Evolutionary conservation across 106 monocot genomes (phyloP).

Genomic region (Allium sativum): DNA sequence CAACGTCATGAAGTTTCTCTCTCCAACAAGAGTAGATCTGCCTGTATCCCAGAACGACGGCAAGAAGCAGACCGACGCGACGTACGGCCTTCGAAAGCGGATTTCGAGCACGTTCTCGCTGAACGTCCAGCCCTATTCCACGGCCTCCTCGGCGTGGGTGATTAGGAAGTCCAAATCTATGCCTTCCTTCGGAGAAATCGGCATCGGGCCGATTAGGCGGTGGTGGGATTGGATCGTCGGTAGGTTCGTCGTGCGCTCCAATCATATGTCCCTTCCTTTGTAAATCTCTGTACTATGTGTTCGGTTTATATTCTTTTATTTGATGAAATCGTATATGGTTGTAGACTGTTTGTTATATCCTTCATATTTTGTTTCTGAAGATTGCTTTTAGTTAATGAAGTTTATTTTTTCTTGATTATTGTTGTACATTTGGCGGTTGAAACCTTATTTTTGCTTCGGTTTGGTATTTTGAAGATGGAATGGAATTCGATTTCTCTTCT

Average conservation of each 20-base stretch:
- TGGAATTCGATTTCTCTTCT: too few species aligned
- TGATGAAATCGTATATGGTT: too few species aligned
- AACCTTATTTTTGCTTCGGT: too few species aligned
- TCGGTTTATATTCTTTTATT: too few species aligned
- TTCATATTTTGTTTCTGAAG: too few species aligned
- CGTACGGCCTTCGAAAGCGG: constrained; percentile 40
- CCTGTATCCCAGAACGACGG: constrained; percentile 19
- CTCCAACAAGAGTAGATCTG: constrained; percentile 44
- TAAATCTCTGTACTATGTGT: too few species aligned
- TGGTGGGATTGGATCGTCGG: constrained; percentile 44
- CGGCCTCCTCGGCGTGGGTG: constrained; percentile 32
- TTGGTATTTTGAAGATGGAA: too few species aligned
- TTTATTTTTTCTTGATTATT: too few species aligned
- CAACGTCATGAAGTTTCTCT: constrained; percentile 46
- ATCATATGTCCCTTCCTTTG: too few species aligned
- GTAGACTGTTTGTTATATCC: too few species aligned
- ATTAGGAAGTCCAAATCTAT: constrained; percentile 57
- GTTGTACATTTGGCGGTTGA: too few species aligned
- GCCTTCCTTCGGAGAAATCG: constrained; percentile 46
- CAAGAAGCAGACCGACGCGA: constrained; percentile 14
- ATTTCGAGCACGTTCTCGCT: constrained; percentile 60
- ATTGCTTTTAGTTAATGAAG: too few species aligned
- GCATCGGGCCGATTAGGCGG: constrained; percentile 39
- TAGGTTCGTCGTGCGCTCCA: constrained; percentile 22
- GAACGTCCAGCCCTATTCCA: constrained; percentile 44